Evolutionary conservation across 2,329 filamentous ascomycete genomes (phyloP).

Genomic region (Calonectria crousiana): DNA sequence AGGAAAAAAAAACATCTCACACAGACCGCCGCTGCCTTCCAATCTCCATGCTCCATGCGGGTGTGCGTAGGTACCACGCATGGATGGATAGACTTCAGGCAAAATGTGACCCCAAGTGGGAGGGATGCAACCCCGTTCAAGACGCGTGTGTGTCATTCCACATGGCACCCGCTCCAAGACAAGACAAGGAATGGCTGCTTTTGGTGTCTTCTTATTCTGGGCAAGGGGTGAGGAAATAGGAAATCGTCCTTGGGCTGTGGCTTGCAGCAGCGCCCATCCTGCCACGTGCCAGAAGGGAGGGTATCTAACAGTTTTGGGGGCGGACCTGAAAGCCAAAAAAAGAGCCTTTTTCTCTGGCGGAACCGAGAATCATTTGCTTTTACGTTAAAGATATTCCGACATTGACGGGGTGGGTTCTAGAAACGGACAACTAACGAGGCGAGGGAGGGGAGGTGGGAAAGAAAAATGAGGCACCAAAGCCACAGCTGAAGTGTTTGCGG

Average conservation of each 20-base stretch:
- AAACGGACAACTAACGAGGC: neutral
- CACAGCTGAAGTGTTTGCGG: neutral
- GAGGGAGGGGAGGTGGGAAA: no score
- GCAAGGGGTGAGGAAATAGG: slow-evolving; percentile 5
- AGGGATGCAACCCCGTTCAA: neutral
- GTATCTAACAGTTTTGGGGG: slow-evolving; percentile 22
- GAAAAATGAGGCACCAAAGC: neutral
- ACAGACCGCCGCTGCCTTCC: neutral
- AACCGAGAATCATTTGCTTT: neutral
- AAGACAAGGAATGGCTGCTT: slow-evolving; percentile 20
- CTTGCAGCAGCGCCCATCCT: slow-evolving; percentile 34
- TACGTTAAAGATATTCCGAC: slow-evolving; percentile 1
- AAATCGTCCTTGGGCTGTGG: slow-evolving; percentile 24
- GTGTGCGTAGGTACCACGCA: neutral
- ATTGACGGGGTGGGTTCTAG: neutral
- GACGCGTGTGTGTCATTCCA: slow-evolving; percentile 17
- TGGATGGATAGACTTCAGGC: slow-evolving; percentile 1
- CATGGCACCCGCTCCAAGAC: slow-evolving; percentile 22
- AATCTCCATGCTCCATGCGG: neutral
- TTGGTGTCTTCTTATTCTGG: slow-evolving; percentile 14
- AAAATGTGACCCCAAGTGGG: neutral
- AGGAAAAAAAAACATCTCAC: neutral
- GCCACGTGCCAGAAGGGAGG: slow-evolving; percentile 40
- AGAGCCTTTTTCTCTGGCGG: neutral
- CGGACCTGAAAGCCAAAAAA: slow-evolving; percentile 17